Base-by-base conservation (phyloP, 2,329 filamentous ascomycete genomes). In the Proliferodiscus dingleyae region DNA sequence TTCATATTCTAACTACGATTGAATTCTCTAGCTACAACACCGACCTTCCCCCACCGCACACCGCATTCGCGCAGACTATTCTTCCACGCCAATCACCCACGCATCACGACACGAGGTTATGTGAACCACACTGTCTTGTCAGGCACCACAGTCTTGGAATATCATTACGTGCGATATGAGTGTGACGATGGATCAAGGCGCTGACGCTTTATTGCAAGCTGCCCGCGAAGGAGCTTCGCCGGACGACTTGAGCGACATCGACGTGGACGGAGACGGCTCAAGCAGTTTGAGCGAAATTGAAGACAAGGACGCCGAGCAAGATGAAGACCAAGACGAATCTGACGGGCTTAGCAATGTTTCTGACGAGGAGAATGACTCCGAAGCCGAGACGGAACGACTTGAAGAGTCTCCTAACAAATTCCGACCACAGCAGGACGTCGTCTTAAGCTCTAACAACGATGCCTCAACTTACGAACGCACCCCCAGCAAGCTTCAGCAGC, bases 281-380 rank as follows among this genome's bases (percentile, higher is more conserved):
- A 97, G 91, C 67, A 93, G 89, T 60, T 75, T 97, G 58, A 96
- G 89, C 70, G 91, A 96, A 59, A 87, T 95, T 46, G 89, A 90
- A 61, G 87, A 95, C 60, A 80, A 80, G 60, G 83, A 87, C 51
- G 77, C 73, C 34, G 84, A 87, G 41, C 81, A 86, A 52, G 68
- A 68, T 3, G 68, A 68, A 10, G 70, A 85, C 43, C 77, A 70
- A 51, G 64, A 61, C 48, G 68, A 62, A 16, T 59, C 57, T 11
- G 57, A 63, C 22, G 56, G 58, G 5, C 49, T 58, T 23, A 59
- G 66, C 64, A 47, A 68, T 61, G 43, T 66, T 55, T 56, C 57
- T 28, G 79, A 80, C 64, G 55, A 84, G 24, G 78, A 83, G 42
- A 75, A 77, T 45, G 82, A 86, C 58, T 85, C 90, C 3, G 91